Base-by-base conservation (phyloP, 352 stramenopile genomes). In the Peronospora farinosa region DNA sequence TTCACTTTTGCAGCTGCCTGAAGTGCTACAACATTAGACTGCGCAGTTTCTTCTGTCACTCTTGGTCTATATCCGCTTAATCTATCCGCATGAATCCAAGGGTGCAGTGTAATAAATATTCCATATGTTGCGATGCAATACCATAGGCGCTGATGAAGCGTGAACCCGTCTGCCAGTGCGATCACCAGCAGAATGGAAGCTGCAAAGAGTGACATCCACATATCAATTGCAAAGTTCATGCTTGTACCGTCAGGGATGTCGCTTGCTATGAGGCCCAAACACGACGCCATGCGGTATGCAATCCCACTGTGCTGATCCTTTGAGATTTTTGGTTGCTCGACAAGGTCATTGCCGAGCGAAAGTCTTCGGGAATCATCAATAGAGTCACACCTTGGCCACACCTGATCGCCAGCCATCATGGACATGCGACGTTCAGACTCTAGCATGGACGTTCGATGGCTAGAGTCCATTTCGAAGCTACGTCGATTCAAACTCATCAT, bases 171-270 rank as follows among this genome's bases (percentile, higher is more conserved):
- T 11, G 65, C 53, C 10, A 86, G 46, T 40, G 59, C 60, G 17
- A 76, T 68, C 15, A 69, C 62, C 2, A 84, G 47, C 30, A 86
- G 47, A 44, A 82, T 67, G 5, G 69, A 61, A 6, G 67, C 74
- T 0, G 63, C 54, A 42, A 82, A 77, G 30, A 84, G 56, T 19
- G 74, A 86, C 28, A 82, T 61, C 74, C 72, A 86, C 19, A 84
- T 40, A 16, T 72, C 60, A n/a, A 83, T 65, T 25, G 69, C 65
- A 33, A 60, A 53, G 38, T 70, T 69, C 19, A 72, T 57, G 19
- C 48, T 63, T 7, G 23, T 54, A 17, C 54, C 43, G 12, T 46
- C 51, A 25, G 49, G 28, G 13, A 47, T 41, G 11, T 61, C 47
- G 21, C 17, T 55, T 19, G 53, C 41, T 19, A 61, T 51, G 19